Evolutionary conservation across 768 basidiomycete species (phyloP), one percentile per base, ranked within the genome.

Genomic region (Tricholoma matsutake): DNA sequence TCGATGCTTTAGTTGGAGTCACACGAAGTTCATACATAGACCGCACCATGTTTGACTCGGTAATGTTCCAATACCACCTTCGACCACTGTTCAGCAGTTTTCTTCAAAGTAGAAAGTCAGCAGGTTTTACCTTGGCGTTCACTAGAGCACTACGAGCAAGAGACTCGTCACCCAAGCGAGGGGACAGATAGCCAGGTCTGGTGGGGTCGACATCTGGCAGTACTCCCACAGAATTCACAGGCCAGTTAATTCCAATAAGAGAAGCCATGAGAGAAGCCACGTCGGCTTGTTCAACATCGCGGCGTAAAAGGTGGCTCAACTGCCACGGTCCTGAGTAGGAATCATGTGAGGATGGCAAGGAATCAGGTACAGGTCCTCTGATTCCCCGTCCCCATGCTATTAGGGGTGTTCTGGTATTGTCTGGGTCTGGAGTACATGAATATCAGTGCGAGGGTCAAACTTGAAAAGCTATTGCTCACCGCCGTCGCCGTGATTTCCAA

Each of bases 401-500:
- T 6, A 93, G 79, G 16, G 93, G 93, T 1, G 93, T 95, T 47
- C 91, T 84, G 6, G 92, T 94, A 66, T 89, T 93, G 68, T 94
- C 92, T 0, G 92, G 92, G 67, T 94, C 91, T 92, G 45, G 31
- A 28, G n/a, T n/a, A 47, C 10, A 65, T 62, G 64, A 59, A 11
- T 28, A 5, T 22, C 53, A 35, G 61, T 57, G 51, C 25, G 54
- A 41, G 16, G 47, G 32, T 32, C 54, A 25, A 29, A 61, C 35
- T 58, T 10, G 11, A 31, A 31, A 54, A 53, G 54, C 57, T 29
- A 53, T 47, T 56, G 71, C 78, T 69, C 67, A 89, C 91, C 86
- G 37, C 93, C 93, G 62, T 95, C 93, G 4, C 93, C 93, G 61
- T 95, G 93, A 68, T 94, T 94, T 11, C 93, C 93, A 57, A 92